Evolutionary conservation across 1,139 yeast species (phyloP).

Genomic region (Suhomyces bribrorum): DNA sequence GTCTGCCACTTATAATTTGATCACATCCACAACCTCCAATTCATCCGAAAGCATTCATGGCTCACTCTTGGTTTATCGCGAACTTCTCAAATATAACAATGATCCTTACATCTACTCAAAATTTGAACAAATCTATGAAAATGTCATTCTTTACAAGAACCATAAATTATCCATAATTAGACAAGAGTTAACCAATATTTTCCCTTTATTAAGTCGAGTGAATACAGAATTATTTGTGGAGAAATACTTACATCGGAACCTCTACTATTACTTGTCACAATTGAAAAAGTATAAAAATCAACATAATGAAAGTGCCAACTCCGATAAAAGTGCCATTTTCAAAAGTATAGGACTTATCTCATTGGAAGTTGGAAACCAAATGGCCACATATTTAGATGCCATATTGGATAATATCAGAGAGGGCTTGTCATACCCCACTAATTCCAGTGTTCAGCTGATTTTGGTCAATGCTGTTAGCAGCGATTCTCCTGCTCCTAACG

Average conservation of each 20-base stretch:
- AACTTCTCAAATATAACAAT: conserved; percentile 67
- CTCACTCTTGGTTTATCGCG: conserved; percentile 78
- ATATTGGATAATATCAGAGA: conserved; percentile 82
- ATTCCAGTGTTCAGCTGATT: conserved; percentile 45
- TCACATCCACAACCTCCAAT: conserved; percentile 29
- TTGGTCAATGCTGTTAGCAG: conserved; percentile 43
- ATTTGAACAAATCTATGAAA: conserved; percentile 77
- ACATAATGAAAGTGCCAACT: conserved; percentile 41
- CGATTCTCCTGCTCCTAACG: conserved; percentile 18
- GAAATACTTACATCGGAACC: conserved; percentile 76
- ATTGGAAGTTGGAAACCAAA: conserved; percentile 79
- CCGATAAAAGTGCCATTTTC: conserved; percentile 75
- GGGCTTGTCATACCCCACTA: conserved; percentile 57
- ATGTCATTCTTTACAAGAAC: conserved; percentile 71
- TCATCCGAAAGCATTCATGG: conserved; percentile 81
- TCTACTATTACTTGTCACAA: conserved; percentile 76
- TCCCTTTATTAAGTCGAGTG: conserved; percentile 81
- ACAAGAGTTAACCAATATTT: conserved; percentile 76
- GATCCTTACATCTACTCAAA: conserved; percentile 50
- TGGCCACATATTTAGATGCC: conserved; percentile 86
- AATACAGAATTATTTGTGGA: conserved; percentile 78
- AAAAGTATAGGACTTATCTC: conserved; percentile 86
- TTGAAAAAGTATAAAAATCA: conserved; percentile 64
- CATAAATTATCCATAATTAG: conserved; percentile 76
- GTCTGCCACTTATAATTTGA: conserved; percentile 26